Base-by-base conservation (phyloP, 495 filamentous ascomycete genomes). In the Neurospora sp. region DNA sequence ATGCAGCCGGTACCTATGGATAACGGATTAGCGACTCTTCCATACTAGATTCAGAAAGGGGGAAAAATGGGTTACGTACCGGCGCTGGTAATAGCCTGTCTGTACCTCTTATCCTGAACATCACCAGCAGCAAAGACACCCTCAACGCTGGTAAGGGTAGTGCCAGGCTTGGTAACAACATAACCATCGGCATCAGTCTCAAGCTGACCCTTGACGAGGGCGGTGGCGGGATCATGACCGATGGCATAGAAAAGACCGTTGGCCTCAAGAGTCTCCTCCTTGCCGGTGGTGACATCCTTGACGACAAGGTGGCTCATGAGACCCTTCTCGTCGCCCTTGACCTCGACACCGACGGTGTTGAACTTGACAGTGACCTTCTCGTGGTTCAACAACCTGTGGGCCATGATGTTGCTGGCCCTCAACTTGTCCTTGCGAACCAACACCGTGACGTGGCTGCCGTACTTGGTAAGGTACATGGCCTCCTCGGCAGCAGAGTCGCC, bases 401-500 rank as follows among this genome's bases (percentile, higher is more conserved):
- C 95, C 92, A 98, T 99, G 74, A 94, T 92, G 83, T 90, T 93
- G 80, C 90, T 92, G 69, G 96, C 96, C 72, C 96, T 88, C 72
- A 99, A 87, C 82, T 90, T 88, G 78, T 96, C 94, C 75, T 86
- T 90, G 74, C 96, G 90, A 75, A 99, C 96, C 70, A 99, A 87
- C 7, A 99, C 95, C 20, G 92, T 97, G 54, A 99, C 95, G 80
- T 93, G 90, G 84, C 90, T 92, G 70, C 95, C 96, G 85, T 99
- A 98, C 87, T 98, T 99, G 72, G 96, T 95, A 78, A 99, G 84
- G 85, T 98, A 99, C 80, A 97, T 92, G 70, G 94, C 93, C 87
- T 99, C 96, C 84, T 99, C 96, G 37, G 96, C 96, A 37, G 96
- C 96, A 10, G 94, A 97, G 83, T 99, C 96, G 77, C 96, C 96